Base-by-base conservation (phyloP, 805 yeast species). In the Clavispora vitiphila region DNA sequence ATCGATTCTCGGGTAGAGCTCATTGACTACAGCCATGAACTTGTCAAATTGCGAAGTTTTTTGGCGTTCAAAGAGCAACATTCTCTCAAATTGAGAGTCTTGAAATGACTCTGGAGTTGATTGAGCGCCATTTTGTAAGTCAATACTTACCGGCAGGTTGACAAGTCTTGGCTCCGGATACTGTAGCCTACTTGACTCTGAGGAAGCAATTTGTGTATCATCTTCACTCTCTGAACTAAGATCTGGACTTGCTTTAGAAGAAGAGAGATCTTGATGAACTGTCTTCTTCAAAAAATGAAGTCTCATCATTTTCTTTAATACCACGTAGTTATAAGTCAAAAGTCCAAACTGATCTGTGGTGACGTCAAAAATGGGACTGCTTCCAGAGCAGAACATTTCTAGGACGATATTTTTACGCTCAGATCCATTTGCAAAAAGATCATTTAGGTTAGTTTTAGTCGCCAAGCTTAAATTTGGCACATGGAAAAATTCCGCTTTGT, bases 291-390 rank as follows among this genome's bases (percentile, higher is more conserved):
- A 34, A 21, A 53, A 50, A 22, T 46, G 50, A 35, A 61, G 49
- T 12, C 46, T 53, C 14, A 58, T 15, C 40, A 54, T 56, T 46
- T 67, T 69, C 31, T 48, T 50, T 6, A 64, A 15, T 15, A 65
- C 44, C 5, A 61, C 58, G n/a, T 57, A 32, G 40, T 68, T 68
- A 53, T 63, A 67, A 8, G 64, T 44, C 8, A 67, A n/a, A 8
- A 57, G 53, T 16, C 67, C 60, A 16, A 64, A 46, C 26, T 67
- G 65, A 8, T 45, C 45, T 5, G 67, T 62, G 42, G 61, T 58
- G 34, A 68, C 47, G 44, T 70, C 75, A 7, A 70, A 31, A 8
- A 68, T 53, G 3, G 74, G 74, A 35, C 67, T 63, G 27, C 65
- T 59, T 15, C 66, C 60, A 0, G 74, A 60, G 21, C 62, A 53